Base-by-base conservation (phyloP, 2,329 filamentous ascomycete species). In the Lecanicillium sp. region DNA sequence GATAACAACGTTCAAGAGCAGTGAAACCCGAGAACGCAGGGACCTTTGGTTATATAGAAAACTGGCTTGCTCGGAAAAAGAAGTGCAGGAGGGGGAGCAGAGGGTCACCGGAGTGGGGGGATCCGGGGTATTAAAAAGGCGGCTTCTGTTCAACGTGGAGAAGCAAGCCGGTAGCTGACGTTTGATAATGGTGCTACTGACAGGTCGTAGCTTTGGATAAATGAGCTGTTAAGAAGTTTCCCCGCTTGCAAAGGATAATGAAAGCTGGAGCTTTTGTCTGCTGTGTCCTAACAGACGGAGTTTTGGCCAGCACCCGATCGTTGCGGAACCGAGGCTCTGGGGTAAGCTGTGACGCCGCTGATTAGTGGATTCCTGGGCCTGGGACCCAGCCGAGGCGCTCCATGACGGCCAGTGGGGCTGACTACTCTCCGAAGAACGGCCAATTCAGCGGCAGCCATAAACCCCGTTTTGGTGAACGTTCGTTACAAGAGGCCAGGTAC, bases 301-400 rank as follows among this genome's bases (percentile, higher is more conserved):
- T 17, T 17, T 33, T 33, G 30, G 12, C 22, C 15, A 20, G 14
- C 13, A 18, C 15, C 35, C 20, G 15, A 30, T 19, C 35, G 25
- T n/a, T 22, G 25, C 25, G 27, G 37, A 36, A 20, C 41, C 41
- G 41, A 43, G 41, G 41, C 22, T 40, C 41, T 40, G 41, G 41
- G 41, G 41, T 25, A 40, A 43, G 37, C 41, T 43, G 32, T 34
- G 33, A 9, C 10, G 17, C 10, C 20, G 10, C 14, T 43, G 41
- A 40, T 39, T 43, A 33, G 41, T 33, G 33, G 37, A n/a, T 2
- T n/a, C 11, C 15, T 12, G 15, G 29, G 29, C 22, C 14, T 14
- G 13, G 33, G 41, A 27, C 20, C 31, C 35, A 35, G 36, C 40
- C 40, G 22, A 25, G 22, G 22, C 22, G 22, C n/a, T n/a, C n/a